Base-by-base conservation (phyloP, 495 filamentous ascomycete genomes). In the Zalerion maritima region DNA sequence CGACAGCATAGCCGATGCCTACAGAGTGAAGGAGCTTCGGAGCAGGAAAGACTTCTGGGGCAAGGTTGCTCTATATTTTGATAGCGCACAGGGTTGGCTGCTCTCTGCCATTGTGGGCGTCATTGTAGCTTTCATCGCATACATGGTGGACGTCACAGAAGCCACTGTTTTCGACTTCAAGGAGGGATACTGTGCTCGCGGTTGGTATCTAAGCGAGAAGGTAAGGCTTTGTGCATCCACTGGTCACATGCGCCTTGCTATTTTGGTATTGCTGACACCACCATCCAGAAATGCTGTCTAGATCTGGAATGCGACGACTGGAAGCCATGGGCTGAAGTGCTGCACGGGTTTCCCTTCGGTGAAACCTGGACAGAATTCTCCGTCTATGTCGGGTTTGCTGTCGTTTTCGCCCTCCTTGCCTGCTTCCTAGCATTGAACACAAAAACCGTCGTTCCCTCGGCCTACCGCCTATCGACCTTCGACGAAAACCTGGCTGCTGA, bases 1-100 rank as follows among this genome's bases (percentile, higher is more conserved):
- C 46, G 89, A 97, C 43, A 89, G 81, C 49, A 94, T 96, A 38
- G 85, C 86, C 43, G 89, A 97, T 52, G 82, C 84, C 24, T 80
- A 78, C 31, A 78, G 89, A 24, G 71, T 91, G 21, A 91, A 86
- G 40, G 73, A 73, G 26, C 64, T 96, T 16, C 69, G 83, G 24
- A 72, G 64, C 37, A 65, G 86, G 4, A 92, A 81, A 52, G 89
- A 87, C 49, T 61, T 91, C 26, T 75, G 80, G 34, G 89, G 86
- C 4, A 74, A 81, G 22, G 41, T 92, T 14, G 52, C 71, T 21
- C 70, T 78, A 2, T 67, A 75, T 56, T 78, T 91, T 31, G 89
- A 97, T 47, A 77, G 84, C 22, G 73, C 78, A 15, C 86, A 97
- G 57, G 89, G 89, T 12, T 97, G 89, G 89, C 70, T 97, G 14